Evolutionary conservation across 1,284 basidiomycete genomes (phyloP).

Genomic region (Ustilago xerochloae): DNA sequence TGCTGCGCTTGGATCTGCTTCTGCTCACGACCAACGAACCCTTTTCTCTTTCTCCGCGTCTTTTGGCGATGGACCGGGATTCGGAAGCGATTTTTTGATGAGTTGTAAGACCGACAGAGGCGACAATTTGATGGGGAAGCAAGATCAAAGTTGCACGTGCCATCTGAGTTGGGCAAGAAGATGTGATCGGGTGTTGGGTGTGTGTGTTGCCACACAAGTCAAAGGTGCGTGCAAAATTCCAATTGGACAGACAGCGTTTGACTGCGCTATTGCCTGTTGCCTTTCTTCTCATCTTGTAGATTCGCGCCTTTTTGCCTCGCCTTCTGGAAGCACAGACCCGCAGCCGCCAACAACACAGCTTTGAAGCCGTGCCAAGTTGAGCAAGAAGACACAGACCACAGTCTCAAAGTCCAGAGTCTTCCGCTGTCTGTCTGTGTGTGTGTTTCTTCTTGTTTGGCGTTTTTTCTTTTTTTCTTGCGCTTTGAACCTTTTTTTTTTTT

Average conservation of each 20-base stretch:
- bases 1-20: neutral
- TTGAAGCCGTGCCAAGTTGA: too few species aligned
- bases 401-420: too few species aligned
- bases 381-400: too few species aligned
- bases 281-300: neutral
- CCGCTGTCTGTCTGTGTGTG: neutral
- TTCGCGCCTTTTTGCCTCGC: neutral
- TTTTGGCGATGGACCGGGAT: slow-evolving; percentile 2
- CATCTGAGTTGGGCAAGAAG: neutral
- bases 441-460: slow-evolving; percentile 1
- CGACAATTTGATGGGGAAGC: too few species aligned
- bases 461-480: slow-evolving; percentile 19
- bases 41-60: slow-evolving; percentile 29
- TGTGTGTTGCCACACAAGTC: too few species aligned
- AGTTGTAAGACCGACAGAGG: too few species aligned
- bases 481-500: slow-evolving; percentile 9
- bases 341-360: too few species aligned
- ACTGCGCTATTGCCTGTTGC: neutral
- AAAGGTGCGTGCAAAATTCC: too few species aligned
- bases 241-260: too few species aligned
- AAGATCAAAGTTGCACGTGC: slow-evolving; percentile 41
- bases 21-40: too few species aligned
- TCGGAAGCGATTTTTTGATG: slow-evolving; percentile 7
- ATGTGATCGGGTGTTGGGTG: neutral
- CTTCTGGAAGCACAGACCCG: slow-evolving; percentile 22